Conservation (phyloP, 805 yeast species). For the Ogataea methanolica region DNA sequence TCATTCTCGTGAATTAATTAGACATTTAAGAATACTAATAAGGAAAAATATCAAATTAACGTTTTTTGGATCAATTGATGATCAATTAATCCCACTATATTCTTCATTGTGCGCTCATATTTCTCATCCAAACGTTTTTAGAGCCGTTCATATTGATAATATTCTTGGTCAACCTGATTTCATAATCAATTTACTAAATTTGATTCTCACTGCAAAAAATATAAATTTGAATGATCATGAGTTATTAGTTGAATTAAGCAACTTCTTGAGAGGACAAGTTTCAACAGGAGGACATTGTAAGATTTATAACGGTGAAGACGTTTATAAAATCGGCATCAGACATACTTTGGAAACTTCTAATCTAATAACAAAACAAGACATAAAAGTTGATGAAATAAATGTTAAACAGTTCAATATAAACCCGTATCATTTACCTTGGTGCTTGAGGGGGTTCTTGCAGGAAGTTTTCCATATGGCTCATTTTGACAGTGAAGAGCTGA, state of each 20-base stretch:
- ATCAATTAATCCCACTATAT: slow-evolving; percentile 89
- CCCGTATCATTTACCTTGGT: slow-evolving; percentile 91
- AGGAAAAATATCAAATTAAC: slow-evolving; percentile 70
- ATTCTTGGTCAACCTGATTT: slow-evolving; percentile 34
- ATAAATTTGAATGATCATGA: slow-evolving; percentile 28
- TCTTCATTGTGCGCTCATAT: slow-evolving; percentile 77
- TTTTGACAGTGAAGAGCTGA: slow-evolving; percentile 49
- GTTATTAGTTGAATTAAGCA: slow-evolving; percentile 57
- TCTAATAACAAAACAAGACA: slow-evolving; percentile 33
- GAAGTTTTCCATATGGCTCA: slow-evolving; percentile 44
- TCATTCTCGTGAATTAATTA: slow-evolving; percentile 66
- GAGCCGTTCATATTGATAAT: slow-evolving; percentile 75
- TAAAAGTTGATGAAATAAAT: slow-evolving; percentile 31
- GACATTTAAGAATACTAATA: slow-evolving; percentile 63
- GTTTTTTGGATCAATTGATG: slow-evolving; percentile 82
- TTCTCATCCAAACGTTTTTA: slow-evolving; percentile 79
- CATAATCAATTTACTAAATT: slow-evolving; percentile 30
- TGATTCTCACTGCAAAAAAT: slow-evolving; percentile 23
- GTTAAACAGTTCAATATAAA: slow-evolving; percentile 59
- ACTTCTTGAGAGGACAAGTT: slow-evolving; percentile 64
- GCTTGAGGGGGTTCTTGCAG: slow-evolving; percentile 77
- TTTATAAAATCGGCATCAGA: slow-evolving; percentile 70
- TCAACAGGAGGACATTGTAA: slow-evolving; percentile 82
- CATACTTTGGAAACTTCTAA: slow-evolving; percentile 75
- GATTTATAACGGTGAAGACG: slow-evolving; percentile 49